A percentile compares a stretch with the other conserved stretches of the same genome.
Evolutionary conservation across 2,329 filamentous ascomycete species (phyloP).

Genomic region (Microdochium trichocladiopsis): DNA sequence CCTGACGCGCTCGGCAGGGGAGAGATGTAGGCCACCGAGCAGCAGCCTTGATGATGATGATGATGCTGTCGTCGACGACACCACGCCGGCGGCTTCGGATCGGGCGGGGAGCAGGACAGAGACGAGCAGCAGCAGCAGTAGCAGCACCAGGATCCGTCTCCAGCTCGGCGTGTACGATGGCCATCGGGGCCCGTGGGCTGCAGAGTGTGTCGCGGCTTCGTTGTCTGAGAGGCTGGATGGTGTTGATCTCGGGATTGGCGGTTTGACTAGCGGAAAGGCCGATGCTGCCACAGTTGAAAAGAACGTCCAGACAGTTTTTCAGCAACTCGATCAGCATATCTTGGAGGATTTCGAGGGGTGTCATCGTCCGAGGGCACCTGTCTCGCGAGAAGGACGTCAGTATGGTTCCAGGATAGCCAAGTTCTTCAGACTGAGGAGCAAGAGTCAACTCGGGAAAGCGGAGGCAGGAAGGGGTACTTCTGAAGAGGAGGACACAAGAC

Average conservation of each 20-base stretch:
- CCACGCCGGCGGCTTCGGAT: background rate
- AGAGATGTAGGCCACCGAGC: too few species aligned
- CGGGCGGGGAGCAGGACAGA: background rate
- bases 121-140: too few species aligned
- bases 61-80: background rate
- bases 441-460: background rate
- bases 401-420: background rate
- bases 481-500: too few species aligned
- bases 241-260: background rate
- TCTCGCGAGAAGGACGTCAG: background rate
- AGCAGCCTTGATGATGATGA: background rate
- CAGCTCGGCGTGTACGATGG: constrained; percentile 1
- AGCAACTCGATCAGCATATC: background rate
- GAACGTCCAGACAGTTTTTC: background rate
- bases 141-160: background rate
- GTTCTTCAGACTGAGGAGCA: background rate
- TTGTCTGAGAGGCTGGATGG: background rate
- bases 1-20: background rate
- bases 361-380: background rate
- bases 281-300: background rate
- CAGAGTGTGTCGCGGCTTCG: background rate
- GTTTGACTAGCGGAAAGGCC: background rate
- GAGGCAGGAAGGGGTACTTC: too few species aligned
- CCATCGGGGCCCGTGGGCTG: background rate
- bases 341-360: background rate